Conservation (phyloP, 768 basidiomycete genomes). For the Leccinum sublutescens region DNA sequence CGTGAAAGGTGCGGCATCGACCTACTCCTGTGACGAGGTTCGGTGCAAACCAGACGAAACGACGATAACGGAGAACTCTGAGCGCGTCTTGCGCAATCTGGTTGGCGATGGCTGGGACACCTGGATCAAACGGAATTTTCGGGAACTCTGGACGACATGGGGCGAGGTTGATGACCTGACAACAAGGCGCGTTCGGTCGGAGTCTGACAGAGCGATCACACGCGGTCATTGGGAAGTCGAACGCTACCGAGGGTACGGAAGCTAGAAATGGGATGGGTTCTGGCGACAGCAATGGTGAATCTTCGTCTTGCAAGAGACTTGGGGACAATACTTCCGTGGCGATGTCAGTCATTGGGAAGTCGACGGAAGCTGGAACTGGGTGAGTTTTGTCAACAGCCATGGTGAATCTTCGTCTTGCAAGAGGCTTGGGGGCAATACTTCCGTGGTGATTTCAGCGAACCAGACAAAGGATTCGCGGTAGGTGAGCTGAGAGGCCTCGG, state of each 20-base stretch:
- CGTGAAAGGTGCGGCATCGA: no score
- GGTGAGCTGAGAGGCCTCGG: not conserved
- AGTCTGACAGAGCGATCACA: no score
- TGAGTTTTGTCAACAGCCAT: not conserved
- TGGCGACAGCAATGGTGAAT: not conserved
- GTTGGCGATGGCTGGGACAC: not conserved
- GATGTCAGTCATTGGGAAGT: not conserved
- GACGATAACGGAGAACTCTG: not conserved
- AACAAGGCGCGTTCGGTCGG: not conserved
- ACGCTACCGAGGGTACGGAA: not conserved
- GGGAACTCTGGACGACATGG: constrained; percentile 1
- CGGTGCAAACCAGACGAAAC: constrained; percentile 1
- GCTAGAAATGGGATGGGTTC: not conserved
- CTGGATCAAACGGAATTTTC: not conserved
- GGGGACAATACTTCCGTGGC: not conserved
- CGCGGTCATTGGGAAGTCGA: not conserved
- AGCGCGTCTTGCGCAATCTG: not conserved
- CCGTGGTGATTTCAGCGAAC: not conserved
- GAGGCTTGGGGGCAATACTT: not conserved
- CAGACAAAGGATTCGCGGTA: not conserved
- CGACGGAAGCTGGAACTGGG: not conserved
- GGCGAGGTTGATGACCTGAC: not conserved
- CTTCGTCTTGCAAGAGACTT: not conserved
- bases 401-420: not conserved
- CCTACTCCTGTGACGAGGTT: not conserved